Evolutionary conservation across 441 rosid genomes (phyloP), one percentile per base, ranked within the genome.

Genomic region (Biscutella auriculata): DNA sequence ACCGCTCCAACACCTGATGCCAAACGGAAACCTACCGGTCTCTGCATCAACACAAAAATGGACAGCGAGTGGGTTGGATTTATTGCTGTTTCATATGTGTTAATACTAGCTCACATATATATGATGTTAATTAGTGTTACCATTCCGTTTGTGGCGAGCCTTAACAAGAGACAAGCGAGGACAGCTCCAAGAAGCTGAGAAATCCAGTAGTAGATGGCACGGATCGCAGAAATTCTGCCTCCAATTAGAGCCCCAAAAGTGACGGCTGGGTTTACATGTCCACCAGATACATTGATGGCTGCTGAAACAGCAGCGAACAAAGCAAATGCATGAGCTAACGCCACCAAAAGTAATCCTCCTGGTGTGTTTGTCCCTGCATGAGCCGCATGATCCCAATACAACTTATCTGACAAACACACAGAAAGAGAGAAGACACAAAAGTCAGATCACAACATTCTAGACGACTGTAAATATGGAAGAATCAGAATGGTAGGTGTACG

Each of bases 211-310:
- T 54, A 78, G 26, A 73, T 23, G 25, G 86, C 81, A 3, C 78
- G 83, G 13, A 81, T 29, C 12, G 62, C 60, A 1, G 85, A 73
- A 33, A 84, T 36, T 62, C 91, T 78, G 4, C 93, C 93, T 11
- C 90, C 90, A 1, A 84, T 65, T n/a, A 84, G 89, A 33, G 93
- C 77, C 26, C 83, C 93, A 8, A 84, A 81, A 54, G 95, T 84
- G 51, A 82, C 85, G 0, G 93, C 95, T 1, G 95, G 93, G 56
- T 84, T 87, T 0, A 87, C 67, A 6, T 87, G 93, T 57, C 96
- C 96, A 8, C 90, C 93, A 5, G 88, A 87, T 52, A 80, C 45
- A 65, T 84, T 84, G 62, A 84, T 63, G 67, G 84, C 79, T 0
- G 90, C 75, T 1, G 93, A 66, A n/a, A 81, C 78, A 0, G 90